phyloP scores from a whole-genome alignment of 2,329 filamentous ascomycete genomes.

The Verticillium zaregamsianum region DNA sequence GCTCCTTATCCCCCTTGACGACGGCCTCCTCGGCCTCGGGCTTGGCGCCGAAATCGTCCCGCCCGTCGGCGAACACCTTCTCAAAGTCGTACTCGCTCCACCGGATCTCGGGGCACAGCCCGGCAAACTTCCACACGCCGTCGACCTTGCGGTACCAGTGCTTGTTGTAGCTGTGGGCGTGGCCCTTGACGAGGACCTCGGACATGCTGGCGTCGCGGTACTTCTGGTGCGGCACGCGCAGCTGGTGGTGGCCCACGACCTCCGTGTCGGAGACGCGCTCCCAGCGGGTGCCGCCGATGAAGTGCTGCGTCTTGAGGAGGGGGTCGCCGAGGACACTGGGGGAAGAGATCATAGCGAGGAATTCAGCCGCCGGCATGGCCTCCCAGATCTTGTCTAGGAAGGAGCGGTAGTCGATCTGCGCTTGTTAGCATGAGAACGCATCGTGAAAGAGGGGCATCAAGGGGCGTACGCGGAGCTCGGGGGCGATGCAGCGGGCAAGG shows the following conservation, averaged over 20 bases:
- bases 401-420: conserved; percentile 65
- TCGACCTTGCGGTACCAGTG: conserved; percentile 55
- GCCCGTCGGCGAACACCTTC: conserved; percentile 37
- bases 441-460: conserved; percentile 48
- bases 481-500: conserved; percentile 48
- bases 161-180: conserved; percentile 53
- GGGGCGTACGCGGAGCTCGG: conserved; percentile 43
- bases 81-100: conserved; percentile 57
- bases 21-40: neutral
- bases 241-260: conserved; percentile 56
- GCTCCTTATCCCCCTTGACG: too few species aligned
- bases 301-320: conserved; percentile 60
- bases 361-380: conserved; percentile 58
- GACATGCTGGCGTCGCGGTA: conserved; percentile 47
- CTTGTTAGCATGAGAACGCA: conserved; percentile 19
- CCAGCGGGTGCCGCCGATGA: conserved; percentile 57
- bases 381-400: conserved; percentile 59
- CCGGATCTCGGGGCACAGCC: conserved; percentile 49
- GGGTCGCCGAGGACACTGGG: conserved; percentile 55
- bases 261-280: conserved; percentile 53
- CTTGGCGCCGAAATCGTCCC: conserved; percentile 9
- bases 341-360: conserved; percentile 55
- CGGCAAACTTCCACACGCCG: conserved; percentile 60
- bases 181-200: conserved; percentile 53
- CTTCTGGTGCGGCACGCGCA: conserved; percentile 58